A percentile compares a stretch with the other conserved stretches of the same genome.
Conservation (phyloP, 164 flowering plant species). For the Stephania japonica region DNA sequence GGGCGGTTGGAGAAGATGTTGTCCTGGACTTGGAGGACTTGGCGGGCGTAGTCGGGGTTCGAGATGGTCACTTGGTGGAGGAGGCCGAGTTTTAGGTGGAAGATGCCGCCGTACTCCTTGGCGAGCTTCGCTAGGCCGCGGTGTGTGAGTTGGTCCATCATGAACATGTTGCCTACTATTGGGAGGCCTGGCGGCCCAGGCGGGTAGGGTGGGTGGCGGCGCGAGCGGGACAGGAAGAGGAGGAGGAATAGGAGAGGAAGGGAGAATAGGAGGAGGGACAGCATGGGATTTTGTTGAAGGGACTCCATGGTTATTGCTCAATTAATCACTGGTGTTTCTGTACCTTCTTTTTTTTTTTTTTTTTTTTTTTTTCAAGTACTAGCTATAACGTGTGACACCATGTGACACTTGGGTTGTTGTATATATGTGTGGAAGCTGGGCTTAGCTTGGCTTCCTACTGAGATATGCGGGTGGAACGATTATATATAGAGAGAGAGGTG, state of each 20-base stretch:
- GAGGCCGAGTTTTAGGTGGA: slow-evolving; percentile 54
- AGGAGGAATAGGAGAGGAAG: slow-evolving; percentile 25
- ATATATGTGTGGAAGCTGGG: neutral
- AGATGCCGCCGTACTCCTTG: slow-evolving; percentile 57
- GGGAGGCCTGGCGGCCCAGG: slow-evolving; percentile 78
- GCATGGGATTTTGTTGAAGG: slow-evolving; percentile 13
- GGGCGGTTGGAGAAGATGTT: slow-evolving; percentile 72
- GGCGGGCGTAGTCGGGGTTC: slow-evolving; percentile 52
- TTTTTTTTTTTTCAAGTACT: no score
- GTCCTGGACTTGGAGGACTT: slow-evolving; percentile 75
- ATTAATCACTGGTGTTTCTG: no score
- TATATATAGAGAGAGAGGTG: no score
- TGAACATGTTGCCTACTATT: slow-evolving; percentile 63
- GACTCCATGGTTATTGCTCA: slow-evolving; percentile 18
- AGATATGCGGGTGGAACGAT: neutral
- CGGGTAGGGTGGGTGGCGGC: slow-evolving; percentile 44
- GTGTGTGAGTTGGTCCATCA: slow-evolving; percentile 82
- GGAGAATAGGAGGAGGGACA: slow-evolving; percentile 16
- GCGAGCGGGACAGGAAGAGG: slow-evolving; percentile 16
- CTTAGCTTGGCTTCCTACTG: neutral
- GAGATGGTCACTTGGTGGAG: slow-evolving; percentile 56
- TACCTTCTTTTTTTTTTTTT: no score
- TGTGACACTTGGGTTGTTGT: neutral
- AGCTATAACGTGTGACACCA: no score
- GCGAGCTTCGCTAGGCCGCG: slow-evolving; percentile 69